Evolutionary conservation across 2,329 filamentous ascomycete species (phyloP).

Genomic region (Cercospora sp.): DNA sequence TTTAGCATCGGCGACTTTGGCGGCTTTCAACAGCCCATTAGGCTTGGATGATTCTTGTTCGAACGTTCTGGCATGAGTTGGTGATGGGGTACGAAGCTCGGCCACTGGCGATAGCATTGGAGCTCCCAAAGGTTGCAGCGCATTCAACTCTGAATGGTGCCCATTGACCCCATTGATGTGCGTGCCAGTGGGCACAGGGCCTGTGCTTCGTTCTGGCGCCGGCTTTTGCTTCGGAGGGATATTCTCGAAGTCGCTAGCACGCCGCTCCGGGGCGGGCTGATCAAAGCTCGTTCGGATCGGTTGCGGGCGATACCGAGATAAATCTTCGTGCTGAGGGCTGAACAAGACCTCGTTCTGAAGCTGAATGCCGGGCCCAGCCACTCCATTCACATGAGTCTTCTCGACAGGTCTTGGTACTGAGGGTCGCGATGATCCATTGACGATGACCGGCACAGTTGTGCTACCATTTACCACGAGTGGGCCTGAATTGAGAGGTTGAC

Average conservation of each 20-base stretch:
- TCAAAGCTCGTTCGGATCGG: conserved; percentile 16
- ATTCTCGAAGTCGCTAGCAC: conserved; percentile 6
- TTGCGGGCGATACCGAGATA: conserved; percentile 10
- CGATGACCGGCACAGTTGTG: conserved; percentile 42
- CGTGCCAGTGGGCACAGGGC: conserved; percentile 31
- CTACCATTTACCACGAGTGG: conserved; percentile 23
- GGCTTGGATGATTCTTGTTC: conserved; percentile 41
- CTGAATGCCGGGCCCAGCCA: conserved; percentile 13
- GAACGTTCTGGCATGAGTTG: conserved; percentile 59
- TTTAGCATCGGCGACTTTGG: conserved; percentile 35
- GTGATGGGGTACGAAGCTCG: conserved; percentile 70
- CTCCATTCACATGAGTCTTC: conserved; percentile 19
- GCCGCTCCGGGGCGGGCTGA: not conserved
- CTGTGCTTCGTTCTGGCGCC: conserved; percentile 24
- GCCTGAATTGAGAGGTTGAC: not conserved
- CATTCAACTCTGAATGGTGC: conserved; percentile 21
- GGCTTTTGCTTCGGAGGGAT: conserved; percentile 23
- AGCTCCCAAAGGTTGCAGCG: conserved; percentile 20
- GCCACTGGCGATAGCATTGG: conserved; percentile 69
- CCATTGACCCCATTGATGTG: conserved; percentile 24
- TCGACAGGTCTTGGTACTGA: conserved; percentile 21
- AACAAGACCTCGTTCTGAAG: conserved; percentile 18
- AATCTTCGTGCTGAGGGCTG: conserved; percentile 15
- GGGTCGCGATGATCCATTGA: conserved; percentile 42
- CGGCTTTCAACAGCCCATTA: conserved; percentile 33